Percentiles rank a stretch among this genome's conserved stretches.
Conservation (phyloP, 2,329 filamentous ascomycete genomes). For the Tympanopsis confertula region DNA sequence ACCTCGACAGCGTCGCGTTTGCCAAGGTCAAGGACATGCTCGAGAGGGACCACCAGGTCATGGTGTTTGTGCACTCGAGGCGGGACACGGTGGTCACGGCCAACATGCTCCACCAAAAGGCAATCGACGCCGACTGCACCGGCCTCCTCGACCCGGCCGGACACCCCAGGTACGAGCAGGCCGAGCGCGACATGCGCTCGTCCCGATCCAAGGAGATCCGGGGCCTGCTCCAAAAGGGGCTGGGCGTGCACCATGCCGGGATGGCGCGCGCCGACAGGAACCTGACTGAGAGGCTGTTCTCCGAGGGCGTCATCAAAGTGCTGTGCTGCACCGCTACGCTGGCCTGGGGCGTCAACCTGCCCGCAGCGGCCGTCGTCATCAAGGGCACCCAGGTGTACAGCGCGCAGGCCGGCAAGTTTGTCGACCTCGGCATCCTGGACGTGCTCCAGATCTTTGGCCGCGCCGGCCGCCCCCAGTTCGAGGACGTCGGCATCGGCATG, state of each 20-base stretch:
- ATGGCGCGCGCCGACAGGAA: constrained; percentile 93
- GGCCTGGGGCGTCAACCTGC: constrained; percentile 97
- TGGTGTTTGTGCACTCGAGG: constrained; percentile 97
- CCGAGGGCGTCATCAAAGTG: constrained; percentile 85
- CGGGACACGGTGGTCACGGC: constrained; percentile 88
- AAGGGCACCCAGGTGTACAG: constrained; percentile 97
- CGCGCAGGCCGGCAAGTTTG: constrained; percentile 88
- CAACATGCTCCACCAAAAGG: constrained; percentile 75
- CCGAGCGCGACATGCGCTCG: constrained; percentile 71
- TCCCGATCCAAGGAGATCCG: constrained; percentile 78
- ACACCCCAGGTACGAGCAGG: constrained; percentile 71
- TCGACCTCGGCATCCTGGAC: constrained; percentile 90
- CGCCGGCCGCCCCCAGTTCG: constrained; percentile 92
- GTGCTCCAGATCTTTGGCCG: constrained; percentile 97
- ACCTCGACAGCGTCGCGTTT: constrained; percentile 76
- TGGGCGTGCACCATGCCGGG: constrained; percentile 91
- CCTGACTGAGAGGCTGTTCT: constrained; percentile 85
- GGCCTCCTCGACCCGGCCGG: constrained; percentile 74
- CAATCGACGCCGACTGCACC: constrained; percentile 64
- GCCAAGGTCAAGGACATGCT: constrained; percentile 95
- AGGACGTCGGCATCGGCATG: constrained; percentile 94
- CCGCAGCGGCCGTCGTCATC: constrained; percentile 90
- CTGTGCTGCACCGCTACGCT: constrained; percentile 96
- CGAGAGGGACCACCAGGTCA: constrained; percentile 82
- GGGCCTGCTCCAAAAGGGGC: constrained; percentile 77